These are phyloP conservation scores for Crithidia bombi DNA, from an alignment of 208 protist genomes.

Conservation along the genomic window DNA sequence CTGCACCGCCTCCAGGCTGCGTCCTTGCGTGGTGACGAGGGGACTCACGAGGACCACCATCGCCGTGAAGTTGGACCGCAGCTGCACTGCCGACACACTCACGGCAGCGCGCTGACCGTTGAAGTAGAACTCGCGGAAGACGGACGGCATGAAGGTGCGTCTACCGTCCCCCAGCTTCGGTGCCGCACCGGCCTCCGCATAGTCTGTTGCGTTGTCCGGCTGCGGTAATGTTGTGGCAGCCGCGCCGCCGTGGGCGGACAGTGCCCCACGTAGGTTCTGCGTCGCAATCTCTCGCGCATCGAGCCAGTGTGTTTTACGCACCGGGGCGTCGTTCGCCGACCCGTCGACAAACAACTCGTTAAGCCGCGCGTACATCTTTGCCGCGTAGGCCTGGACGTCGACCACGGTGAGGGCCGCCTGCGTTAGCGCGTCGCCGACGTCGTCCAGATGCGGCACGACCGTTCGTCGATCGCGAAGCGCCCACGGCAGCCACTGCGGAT, in stretches of 20 bases:
- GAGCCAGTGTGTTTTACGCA: not conserved
- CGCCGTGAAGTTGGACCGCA: slow-evolving; percentile 20
- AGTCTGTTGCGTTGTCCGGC: too few relatives aligned
- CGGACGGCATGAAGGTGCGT: slow-evolving; percentile 10
- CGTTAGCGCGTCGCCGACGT: slow-evolving; percentile 16
- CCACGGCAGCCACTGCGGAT: slow-evolving; percentile 12
- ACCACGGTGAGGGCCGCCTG: slow-evolving; percentile 12
- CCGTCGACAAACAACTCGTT: not conserved
- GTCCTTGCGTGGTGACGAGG: not conserved
- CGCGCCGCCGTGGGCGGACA: not conserved
- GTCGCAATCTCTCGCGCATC: not conserved
- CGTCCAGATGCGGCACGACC: not conserved
- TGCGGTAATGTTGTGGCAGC: not conserved
- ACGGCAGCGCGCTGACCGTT: slow-evolving; percentile 13
- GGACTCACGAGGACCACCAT: slow-evolving; percentile 20
- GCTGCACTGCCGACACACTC: slow-evolving; percentile 21
- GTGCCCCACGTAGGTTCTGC: not conserved
- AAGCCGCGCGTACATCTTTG: not conserved
- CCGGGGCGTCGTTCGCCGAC: not conserved
- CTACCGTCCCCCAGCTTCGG: slow-evolving; percentile 12
- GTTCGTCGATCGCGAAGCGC: not conserved
- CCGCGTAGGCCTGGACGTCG: slow-evolving; percentile 16
- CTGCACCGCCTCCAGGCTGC: not conserved
- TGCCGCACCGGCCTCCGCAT: too few relatives aligned
- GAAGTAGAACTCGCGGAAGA: slow-evolving; percentile 24